Percentiles rank a stretch among this genome's conserved stretches.
These are phyloP conservation scores for Tolypocladium paradoxum DNA, from an alignment of 2,329 filamentous ascomycete species.

Conservation along the genomic window DNA sequence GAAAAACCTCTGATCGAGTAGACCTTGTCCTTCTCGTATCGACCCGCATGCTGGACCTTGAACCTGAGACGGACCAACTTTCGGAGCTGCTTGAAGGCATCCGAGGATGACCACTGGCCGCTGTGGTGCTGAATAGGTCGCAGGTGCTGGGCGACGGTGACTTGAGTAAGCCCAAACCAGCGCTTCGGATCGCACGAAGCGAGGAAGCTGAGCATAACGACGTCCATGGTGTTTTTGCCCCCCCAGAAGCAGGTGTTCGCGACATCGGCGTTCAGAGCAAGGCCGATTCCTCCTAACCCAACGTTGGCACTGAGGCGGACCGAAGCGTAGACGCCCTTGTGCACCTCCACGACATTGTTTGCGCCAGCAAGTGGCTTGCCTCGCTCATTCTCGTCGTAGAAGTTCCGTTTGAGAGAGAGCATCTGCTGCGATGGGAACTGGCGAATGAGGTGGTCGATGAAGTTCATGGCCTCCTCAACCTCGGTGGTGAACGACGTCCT, in stretches of 20 bases:
- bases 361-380: slow-evolving; percentile 42
- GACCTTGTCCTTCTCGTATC: slow-evolving; percentile 30
- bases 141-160: slow-evolving; percentile 18
- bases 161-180: slow-evolving; percentile 14
- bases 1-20: slow-evolving; percentile 43
- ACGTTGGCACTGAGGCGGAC: slow-evolving; percentile 58
- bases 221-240: slow-evolving; percentile 24
- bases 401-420: slow-evolving; percentile 67
- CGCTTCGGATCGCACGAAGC: slow-evolving; percentile 16
- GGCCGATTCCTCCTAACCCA: slow-evolving; percentile 40
- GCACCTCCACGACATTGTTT: slow-evolving; percentile 53
- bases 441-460: slow-evolving; percentile 81
- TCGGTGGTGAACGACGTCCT: slow-evolving; percentile 49
- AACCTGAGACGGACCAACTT: slow-evolving; percentile 47
- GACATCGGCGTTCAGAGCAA: slow-evolving; percentile 83
- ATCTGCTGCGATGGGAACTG: slow-evolving; percentile 61
- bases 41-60: slow-evolving; percentile 38
- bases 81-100: slow-evolving; percentile 43
- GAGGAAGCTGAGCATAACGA: slow-evolving; percentile 24
- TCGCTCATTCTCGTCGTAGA: slow-evolving; percentile 52
- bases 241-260: slow-evolving; percentile 86
- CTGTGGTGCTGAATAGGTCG: slow-evolving; percentile 20
- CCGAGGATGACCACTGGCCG: slow-evolving; percentile 26
- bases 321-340: slow-evolving; percentile 84
- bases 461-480: slow-evolving; percentile 75